Evolutionary conservation across 1,284 basidiomycete species (phyloP).

Genomic region (Naganishia cerealis): DNA sequence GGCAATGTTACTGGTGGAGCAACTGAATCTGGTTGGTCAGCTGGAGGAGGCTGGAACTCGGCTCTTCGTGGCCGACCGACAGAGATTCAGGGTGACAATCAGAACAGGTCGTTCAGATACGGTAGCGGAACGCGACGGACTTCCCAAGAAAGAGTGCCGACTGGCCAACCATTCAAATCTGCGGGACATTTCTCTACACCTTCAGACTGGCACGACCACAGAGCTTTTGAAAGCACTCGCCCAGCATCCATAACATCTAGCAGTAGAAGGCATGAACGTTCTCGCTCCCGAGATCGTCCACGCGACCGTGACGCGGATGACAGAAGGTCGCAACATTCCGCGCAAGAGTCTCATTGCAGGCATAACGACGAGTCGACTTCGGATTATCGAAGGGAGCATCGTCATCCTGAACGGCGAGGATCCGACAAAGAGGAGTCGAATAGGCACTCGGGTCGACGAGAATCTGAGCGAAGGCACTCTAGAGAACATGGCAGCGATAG

Average conservation of each 20-base stretch:
- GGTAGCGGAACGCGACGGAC: conserved; percentile 3
- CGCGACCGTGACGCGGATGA: background rate
- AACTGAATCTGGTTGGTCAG: background rate
- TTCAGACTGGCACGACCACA: background rate
- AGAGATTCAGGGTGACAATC: background rate
- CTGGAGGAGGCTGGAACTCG: background rate
- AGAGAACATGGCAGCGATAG: background rate
- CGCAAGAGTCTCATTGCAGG: background rate
- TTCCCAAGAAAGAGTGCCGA: background rate
- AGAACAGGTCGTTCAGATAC: background rate
- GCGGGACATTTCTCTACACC: background rate
- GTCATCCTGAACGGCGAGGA: background rate
- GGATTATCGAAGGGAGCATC: background rate
- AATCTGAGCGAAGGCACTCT: conserved; percentile 5
- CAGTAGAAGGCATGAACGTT: background rate
- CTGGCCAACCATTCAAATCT: background rate
- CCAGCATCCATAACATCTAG: background rate
- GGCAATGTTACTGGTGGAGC: conserved; percentile 4
- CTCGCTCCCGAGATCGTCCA: background rate
- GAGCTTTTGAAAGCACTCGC: background rate
- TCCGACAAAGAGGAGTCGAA: background rate
- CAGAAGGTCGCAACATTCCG: background rate
- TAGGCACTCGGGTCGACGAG: background rate
- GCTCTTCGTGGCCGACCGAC: background rate
- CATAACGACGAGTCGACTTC: background rate